Evolutionary conservation across 1,284 basidiomycete genomes (phyloP), one percentile per base, ranked within the genome.

Genomic region (Afroboletus lepidellus): DNA sequence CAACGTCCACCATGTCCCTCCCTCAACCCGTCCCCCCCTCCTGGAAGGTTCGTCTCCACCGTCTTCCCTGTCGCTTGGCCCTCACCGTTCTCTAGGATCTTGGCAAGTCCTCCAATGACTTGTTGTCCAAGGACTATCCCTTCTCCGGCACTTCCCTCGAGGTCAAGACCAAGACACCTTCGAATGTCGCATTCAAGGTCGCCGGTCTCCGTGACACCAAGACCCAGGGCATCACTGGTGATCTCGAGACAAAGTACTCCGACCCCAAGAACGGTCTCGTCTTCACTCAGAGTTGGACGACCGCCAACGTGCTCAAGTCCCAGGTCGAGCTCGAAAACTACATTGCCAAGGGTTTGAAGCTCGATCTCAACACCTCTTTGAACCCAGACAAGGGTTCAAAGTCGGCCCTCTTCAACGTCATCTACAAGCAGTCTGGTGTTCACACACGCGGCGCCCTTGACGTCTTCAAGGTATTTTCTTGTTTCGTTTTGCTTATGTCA

Each of bases 321-420:
- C 86, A 92, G 74, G 76, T 99, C 61, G 97, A 99, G 83, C 81
- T 98, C 69, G 95, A 98, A 77, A 96, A 98, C 83, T 90, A 95
- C 78, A 86, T 99, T 69, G 94, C 95, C 66, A 93, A 95, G 77
- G 96, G 94, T 62, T 85, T 99, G 76, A 99, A 99, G 81, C 80
- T 99, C 67, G 96, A 98, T 74, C 74, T 98, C 56, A 81, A 81
- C 69, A 89, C 93, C 60, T 84, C 87, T 52, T 83, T 99, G 62
- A 79, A 88, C 65, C 95, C 97, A 52, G 86, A 91, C 65, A 93
- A 91, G 71, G 84, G 83, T 64, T 76, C 80, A 69, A 96, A 94
- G 83, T 83, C 84, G 49, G 92, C 93, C 55, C 77, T 94, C 60
- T 66, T 90, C 62, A 91, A 86, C 67, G 81, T 90, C 63, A 83